These are phyloP conservation scores for Mycena galopus DNA, from an alignment of 768 basidiomycete species.

Conservation along the genomic window DNA sequence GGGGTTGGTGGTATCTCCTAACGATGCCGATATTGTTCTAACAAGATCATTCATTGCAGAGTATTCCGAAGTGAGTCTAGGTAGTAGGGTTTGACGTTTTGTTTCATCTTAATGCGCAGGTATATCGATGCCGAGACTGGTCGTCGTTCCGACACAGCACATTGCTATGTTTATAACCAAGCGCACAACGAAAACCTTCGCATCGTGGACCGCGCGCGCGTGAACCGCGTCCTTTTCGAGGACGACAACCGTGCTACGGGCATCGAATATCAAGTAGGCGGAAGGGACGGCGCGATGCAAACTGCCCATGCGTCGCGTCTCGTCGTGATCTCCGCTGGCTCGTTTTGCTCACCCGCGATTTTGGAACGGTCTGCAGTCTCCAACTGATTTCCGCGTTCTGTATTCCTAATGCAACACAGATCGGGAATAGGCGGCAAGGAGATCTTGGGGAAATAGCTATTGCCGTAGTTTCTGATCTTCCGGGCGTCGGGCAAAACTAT, in stretches of 20 bases:
- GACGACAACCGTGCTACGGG: slow-evolving; percentile 57
- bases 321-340: slow-evolving; percentile 64
- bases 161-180: slow-evolving; percentile 64
- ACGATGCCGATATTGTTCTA: neutral
- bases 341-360: slow-evolving; percentile 68
- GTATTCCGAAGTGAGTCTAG: neutral
- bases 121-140: slow-evolving; percentile 67
- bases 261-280: slow-evolving; percentile 60
- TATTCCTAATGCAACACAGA: slow-evolving; percentile 24
- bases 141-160: slow-evolving; percentile 68
- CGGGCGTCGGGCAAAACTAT: slow-evolving; percentile 82
- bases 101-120: too few species aligned
- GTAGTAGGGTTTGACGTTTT: too few species aligned
- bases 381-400: neutral
- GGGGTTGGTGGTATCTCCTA: slow-evolving; percentile 50
- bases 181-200: slow-evolving; percentile 54
- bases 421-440: slow-evolving; percentile 75
- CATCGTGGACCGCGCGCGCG: slow-evolving; percentile 54
- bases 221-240: slow-evolving; percentile 65
- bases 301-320: slow-evolving; percentile 53
- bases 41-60: neutral
- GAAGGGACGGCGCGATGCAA: slow-evolving; percentile 33
- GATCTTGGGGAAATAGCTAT: slow-evolving; percentile 64
- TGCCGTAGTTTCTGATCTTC: slow-evolving; percentile 67
- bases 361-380: slow-evolving; percentile 61